Evolutionary conservation across 2,329 filamentous ascomycete genomes (phyloP).

Genomic region (Onygenales sp.): DNA sequence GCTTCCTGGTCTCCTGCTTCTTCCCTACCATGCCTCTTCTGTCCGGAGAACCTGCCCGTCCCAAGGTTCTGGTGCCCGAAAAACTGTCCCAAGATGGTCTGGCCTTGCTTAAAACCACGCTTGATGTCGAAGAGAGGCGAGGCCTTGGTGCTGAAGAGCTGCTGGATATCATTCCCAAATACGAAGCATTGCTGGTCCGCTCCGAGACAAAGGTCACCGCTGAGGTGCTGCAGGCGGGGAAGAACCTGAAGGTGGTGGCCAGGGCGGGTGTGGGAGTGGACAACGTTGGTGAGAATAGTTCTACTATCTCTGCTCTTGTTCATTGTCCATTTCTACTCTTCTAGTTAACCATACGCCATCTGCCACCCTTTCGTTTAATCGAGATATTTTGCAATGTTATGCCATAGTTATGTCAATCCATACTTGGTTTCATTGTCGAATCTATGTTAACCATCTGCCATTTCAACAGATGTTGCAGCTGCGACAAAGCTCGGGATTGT

Average conservation of each 20-base stretch:
- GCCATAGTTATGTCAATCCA: background rate
- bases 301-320: background rate
- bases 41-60: constrained; percentile 18
- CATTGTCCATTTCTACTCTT: background rate
- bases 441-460: background rate
- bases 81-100: constrained; percentile 73
- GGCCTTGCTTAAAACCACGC: constrained; percentile 54
- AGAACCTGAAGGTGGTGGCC: constrained; percentile 65
- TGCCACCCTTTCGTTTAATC: background rate
- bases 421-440: background rate
- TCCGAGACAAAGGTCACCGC: constrained; percentile 75
- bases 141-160: constrained; percentile 56
- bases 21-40: constrained; percentile 13
- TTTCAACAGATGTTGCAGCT: constrained; percentile 48
- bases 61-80: constrained; percentile 63
- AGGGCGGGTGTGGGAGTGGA: constrained; percentile 74
- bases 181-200: constrained; percentile 68
- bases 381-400: background rate
- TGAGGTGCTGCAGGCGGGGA: constrained; percentile 54
- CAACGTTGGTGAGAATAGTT: constrained; percentile 50
- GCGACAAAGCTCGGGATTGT: constrained; percentile 66
- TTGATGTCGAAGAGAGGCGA: constrained; percentile 60
- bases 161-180: constrained; percentile 55
- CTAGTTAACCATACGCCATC: background rate
- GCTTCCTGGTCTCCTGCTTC: too few species aligned